These are phyloP conservation scores for Sporothrix euskadiensis DNA, from an alignment of 2,329 filamentous ascomycete species.

Conservation along the genomic window DNA sequence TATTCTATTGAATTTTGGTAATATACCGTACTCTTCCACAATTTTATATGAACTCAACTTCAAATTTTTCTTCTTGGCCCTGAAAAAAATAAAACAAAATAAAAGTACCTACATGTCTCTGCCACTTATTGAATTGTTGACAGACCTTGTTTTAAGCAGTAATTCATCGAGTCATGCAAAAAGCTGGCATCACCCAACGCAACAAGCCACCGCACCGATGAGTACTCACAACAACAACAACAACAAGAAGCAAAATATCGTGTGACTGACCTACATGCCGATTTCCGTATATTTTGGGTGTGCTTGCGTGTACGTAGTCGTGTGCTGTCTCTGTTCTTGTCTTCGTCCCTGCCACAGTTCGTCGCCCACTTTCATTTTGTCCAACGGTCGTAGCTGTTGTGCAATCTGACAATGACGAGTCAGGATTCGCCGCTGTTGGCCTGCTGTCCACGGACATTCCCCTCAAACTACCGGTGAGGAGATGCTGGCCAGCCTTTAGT, in stretches of 20 bases:
- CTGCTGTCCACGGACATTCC: slow-evolving; percentile 5
- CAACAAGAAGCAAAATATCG: not conserved
- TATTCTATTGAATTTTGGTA: not conserved
- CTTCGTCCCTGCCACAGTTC: not conserved
- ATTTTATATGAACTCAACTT: not conserved
- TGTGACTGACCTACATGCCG: not conserved
- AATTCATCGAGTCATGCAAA: not conserved
- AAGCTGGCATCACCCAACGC: not conserved
- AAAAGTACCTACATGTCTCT: not conserved
- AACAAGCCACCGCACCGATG: not conserved
- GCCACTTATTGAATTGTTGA: not conserved
- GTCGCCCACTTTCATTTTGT: not conserved
- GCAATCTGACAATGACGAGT: slow-evolving; percentile 17
- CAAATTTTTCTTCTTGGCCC: too few species aligned
- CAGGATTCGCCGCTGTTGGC: not conserved
- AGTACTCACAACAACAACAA: not conserved
- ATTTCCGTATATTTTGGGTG: not conserved
- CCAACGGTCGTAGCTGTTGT: slow-evolving; percentile 10
- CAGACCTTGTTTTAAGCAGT: not conserved
- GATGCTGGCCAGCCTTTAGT: slow-evolving; percentile 10
- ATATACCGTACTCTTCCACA: not conserved
- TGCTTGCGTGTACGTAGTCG: slow-evolving; percentile 6
- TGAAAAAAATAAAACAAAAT: not conserved
- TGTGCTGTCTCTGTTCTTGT: not conserved
- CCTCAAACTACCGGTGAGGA: not conserved